Percentiles rank a stretch among this genome's conserved stretches.
phyloP scores from a whole-genome alignment of 1,284 basidiomycete species.

The Golubevia sp. region DNA sequence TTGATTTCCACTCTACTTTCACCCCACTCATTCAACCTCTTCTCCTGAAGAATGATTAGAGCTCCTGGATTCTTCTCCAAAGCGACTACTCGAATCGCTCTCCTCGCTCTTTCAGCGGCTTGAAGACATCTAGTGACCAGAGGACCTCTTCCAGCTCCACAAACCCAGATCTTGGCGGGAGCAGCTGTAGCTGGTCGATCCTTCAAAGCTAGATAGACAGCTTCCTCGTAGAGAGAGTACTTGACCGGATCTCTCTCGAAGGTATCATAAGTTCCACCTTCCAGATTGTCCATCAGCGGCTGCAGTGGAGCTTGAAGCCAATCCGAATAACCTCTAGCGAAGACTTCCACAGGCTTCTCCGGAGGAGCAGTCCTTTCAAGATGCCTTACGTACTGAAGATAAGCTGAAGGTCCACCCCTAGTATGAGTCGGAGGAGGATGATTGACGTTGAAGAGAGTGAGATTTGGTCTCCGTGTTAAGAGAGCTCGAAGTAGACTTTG shows the following conservation, averaged over 20 bases:
- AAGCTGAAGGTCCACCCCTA: conserved; percentile 81
- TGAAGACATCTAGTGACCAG: conserved; percentile 83
- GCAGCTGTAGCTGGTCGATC: conserved; percentile 68
- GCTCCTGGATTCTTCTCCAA: conserved; percentile 82
- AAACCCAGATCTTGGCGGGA: conserved; percentile 66
- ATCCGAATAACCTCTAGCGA: conserved; percentile 90
- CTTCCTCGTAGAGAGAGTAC: conserved; percentile 93
- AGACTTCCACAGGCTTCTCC: conserved; percentile 72
- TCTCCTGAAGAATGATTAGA: conserved; percentile 48
- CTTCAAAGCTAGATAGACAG: conserved; percentile 78
- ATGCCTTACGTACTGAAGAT: conserved; percentile 75
- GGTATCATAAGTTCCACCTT: conserved; percentile 91
- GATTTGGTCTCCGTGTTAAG: conserved; percentile 13
- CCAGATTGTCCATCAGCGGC: conserved; percentile 96
- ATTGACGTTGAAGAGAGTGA: conserved; percentile 38
- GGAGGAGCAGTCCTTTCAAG: conserved; percentile 48
- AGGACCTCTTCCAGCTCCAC: conserved; percentile 92
- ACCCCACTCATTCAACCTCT: conserved; percentile 72
- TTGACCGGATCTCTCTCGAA: conserved; percentile 98
- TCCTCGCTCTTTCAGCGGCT: conserved; percentile 74
- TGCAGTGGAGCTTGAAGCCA: conserved; percentile 91
- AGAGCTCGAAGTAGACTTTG: conserved; percentile 41
- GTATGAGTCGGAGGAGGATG: conserved; percentile 56
- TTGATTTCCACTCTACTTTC: conserved; percentile 75
- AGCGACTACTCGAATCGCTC: conserved; percentile 73